phyloP scores from a whole-genome alignment of 345 rosid genomes.

The Mallotus nudiflorus region DNA sequence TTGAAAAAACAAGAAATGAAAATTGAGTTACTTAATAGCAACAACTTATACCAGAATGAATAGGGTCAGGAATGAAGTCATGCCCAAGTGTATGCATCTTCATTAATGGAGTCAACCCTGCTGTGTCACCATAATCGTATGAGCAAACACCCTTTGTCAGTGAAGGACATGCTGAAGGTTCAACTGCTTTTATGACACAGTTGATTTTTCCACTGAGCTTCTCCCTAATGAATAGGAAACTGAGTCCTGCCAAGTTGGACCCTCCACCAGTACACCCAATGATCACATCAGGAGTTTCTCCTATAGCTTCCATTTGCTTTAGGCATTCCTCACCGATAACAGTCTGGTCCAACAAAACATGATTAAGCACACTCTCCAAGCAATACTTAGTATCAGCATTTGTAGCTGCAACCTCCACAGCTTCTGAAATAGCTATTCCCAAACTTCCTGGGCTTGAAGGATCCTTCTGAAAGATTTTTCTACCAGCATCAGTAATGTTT shows the following conservation, averaged over 20 bases:
- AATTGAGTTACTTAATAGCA: conserved; percentile 6
- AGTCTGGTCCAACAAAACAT: conserved; percentile 90
- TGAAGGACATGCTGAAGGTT: conserved; percentile 90
- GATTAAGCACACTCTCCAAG: conserved; percentile 85
- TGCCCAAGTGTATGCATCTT: no score
- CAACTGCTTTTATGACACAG: conserved; percentile 77
- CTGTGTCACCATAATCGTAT: conserved; percentile 82
- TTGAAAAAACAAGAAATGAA: conserved; percentile 1
- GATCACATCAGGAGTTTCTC: conserved; percentile 83
- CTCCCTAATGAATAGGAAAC: conserved; percentile 88
- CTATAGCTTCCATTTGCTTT: conserved; percentile 74
- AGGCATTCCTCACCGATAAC: conserved; percentile 90
- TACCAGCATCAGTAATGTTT: conserved; percentile 57
- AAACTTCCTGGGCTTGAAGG: conserved; percentile 80
- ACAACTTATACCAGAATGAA: conserved; percentile 66
- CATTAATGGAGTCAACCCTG: no score
- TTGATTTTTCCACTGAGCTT: conserved; percentile 79
- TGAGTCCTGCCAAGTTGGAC: conserved; percentile 87
- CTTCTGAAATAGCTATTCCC: no score
- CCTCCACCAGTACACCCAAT: conserved; percentile 97
- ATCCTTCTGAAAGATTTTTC: conserved; percentile 58
- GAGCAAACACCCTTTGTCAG: conserved; percentile 85
- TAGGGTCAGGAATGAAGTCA: conserved; percentile 95
- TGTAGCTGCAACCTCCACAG: conserved; percentile 70
- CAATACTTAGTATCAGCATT: conserved; percentile 79